phyloP scores from a whole-genome alignment of 768 basidiomycete genomes.

The Amanita pallidorosea region DNA sequence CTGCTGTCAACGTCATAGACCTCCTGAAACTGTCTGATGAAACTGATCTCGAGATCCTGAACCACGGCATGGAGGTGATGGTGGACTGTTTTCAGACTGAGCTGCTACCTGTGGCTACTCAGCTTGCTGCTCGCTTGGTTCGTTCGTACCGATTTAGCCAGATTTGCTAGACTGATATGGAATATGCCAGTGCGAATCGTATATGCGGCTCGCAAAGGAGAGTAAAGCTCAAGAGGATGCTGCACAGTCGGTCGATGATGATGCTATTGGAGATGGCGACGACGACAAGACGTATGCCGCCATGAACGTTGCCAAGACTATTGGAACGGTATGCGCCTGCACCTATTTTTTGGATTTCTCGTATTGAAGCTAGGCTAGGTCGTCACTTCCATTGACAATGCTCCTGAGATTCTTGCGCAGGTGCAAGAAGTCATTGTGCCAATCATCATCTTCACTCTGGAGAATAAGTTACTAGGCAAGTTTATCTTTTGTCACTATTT shows the following conservation, averaged over 20 bases:
- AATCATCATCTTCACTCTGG: constrained; percentile 64
- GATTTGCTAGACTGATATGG: constrained; percentile 1
- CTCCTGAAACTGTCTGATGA: constrained; percentile 87
- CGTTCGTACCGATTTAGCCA: constrained; percentile 15
- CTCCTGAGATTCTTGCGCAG: constrained; percentile 64
- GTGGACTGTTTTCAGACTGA: constrained; percentile 80
- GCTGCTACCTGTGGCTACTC: constrained; percentile 75
- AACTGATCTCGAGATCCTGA: constrained; percentile 80
- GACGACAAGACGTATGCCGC: constrained; percentile 84
- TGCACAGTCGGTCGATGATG: constrained; percentile 44
- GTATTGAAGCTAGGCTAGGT: constrained; percentile 32
- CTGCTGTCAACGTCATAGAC: constrained; percentile 28
- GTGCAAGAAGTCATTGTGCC: constrained; percentile 78
- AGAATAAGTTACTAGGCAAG: constrained; percentile 68
- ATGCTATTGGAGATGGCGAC: constrained; percentile 44
- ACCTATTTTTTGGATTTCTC: neutral
- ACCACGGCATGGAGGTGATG: constrained; percentile 76
- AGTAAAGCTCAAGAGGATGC: constrained; percentile 43
- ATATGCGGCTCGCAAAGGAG: constrained; percentile 69
- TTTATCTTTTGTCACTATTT: neutral
- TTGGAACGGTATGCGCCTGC: constrained; percentile 49
- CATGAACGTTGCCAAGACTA: constrained; percentile 82
- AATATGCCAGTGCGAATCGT: constrained; percentile 59
- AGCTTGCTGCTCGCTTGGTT: constrained; percentile 69
- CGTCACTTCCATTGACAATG: constrained; percentile 61